Evolutionary conservation across 2,329 filamentous ascomycete species (phyloP), one percentile per base, ranked within the genome.

Genomic region (Fusarium mexicanum): DNA sequence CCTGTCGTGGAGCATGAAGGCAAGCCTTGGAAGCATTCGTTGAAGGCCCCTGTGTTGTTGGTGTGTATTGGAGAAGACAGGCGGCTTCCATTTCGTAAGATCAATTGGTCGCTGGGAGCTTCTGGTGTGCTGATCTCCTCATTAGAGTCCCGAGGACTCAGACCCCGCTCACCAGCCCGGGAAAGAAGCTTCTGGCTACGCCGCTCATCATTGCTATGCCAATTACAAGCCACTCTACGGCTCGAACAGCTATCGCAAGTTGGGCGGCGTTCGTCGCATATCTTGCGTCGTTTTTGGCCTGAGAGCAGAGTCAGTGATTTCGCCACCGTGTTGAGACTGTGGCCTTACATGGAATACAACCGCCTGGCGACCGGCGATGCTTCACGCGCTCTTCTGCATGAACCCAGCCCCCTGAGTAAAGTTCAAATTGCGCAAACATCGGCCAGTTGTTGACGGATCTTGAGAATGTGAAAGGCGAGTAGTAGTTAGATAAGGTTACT

Each of bases 141-240:
- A 31, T 31, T 31, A 31, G 29, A 11, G 29, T 31, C 29, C 10
- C 10, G 29, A 3, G 8, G 33, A 22, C n/a, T 37, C 18, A 2
- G 0, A 14, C 31, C 8, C 13, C 6, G 11, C 33, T 16, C 50
- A 2, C 17, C n/a, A 20, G n/a, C 33, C 6, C 22, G 47, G 3
- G 3, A 16, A 33, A 2, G 0, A 11, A 33, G 22, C 22, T 53
- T 53, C 4, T 26, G 50, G 9, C 0, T 22, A 0, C 33, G 50
- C 2, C 50, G 50, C n/a, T 26, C n/a, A 6, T 8, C 2, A 12
- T 2, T 22, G 6, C 7, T 12, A 10, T 29, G 29, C 47, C 20
- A 50, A 8, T 9, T 33, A 9, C 29, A 33, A n/a, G 29, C 2
- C 0, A 33, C 29, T 33, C 22, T 4, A 18, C 47, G 47, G 7